Evolutionary conservation across 2,329 filamentous ascomycete species (phyloP), one percentile per base, ranked within the genome.

Genomic region (Fusarium longipes): DNA sequence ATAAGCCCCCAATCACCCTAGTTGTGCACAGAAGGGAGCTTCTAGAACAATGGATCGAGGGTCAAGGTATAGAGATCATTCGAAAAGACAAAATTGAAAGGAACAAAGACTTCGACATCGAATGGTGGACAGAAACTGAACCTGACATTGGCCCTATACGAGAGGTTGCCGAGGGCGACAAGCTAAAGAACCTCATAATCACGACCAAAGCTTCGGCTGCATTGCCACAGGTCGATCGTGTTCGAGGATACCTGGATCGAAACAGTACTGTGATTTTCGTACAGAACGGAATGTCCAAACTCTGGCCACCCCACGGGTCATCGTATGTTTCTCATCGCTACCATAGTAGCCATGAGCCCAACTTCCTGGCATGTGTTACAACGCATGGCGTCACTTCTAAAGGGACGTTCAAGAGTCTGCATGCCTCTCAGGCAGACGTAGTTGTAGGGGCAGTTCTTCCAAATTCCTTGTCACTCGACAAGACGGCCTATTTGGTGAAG

Each of bases 281-380:
- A 24, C 94, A 97, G 72, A 97, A 97, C 72, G 95, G 95, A 44
- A 91, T 97, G 87, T 93, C 92, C 30, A 83, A 82, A 67, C 76
- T 87, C 17, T 87, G 85, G 85, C 84, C 85, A 24, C 85, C 85
- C 9, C 75, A 82, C 48, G 84, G 84, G 4, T 67, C 70, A 6
- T 59, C 74, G 2, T 87, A 86, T 71, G 75, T 77, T 33, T 65
- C 71, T 3, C 73, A 78, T 52, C 78, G 84, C 18, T 86, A 81
- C 54, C 68, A 75, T 3, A 39, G 56, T 17, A 73, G 68, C 12
- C 57, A 72, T 20, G 75, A 76, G 9, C 94, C 94, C 5, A 87
- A 86, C 63, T 97, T 94, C 77, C 83, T 96, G 64, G 79, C 90
- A 38, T 92, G 92, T 33, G 80, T 89, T 6, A 85, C 82, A 4